These are phyloP conservation scores for Cercospora citrullina DNA, from an alignment of 2,329 filamentous ascomycete species.

Conservation along the genomic window DNA sequence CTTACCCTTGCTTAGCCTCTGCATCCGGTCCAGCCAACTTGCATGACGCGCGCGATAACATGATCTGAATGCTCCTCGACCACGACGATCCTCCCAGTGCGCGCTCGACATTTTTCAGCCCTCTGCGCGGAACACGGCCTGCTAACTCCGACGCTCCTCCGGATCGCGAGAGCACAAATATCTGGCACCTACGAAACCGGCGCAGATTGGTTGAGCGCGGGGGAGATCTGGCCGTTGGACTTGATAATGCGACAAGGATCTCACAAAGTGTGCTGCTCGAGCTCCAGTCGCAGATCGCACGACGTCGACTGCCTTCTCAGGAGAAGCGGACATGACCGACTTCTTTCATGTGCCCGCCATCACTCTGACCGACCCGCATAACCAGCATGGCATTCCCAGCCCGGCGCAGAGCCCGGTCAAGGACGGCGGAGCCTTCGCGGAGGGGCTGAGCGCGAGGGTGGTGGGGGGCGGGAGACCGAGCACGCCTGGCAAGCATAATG, in stretches of 20 bases:
- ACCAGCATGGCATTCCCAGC: constrained; percentile 36
- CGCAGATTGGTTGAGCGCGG: constrained; percentile 11
- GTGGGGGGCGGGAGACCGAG: constrained; percentile 16
- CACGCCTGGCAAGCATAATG: constrained; percentile 16
- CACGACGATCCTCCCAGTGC: neutral
- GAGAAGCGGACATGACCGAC: constrained; percentile 11
- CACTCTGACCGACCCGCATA: constrained; percentile 47
- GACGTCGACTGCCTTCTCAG: neutral
- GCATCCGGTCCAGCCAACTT: neutral
- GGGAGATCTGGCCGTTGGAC: neutral
- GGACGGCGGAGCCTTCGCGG: constrained; percentile 13
- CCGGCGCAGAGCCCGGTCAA: constrained; percentile 30
- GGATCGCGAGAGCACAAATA: neutral
- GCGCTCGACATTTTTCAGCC: neutral
- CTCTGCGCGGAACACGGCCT: neutral
- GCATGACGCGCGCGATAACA: constrained; percentile 2
- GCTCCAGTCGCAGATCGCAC: neutral
- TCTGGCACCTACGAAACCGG: constrained; percentile 7
- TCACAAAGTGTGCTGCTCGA: constrained; percentile 5
- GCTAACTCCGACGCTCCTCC: constrained; percentile 1
- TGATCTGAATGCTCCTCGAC: neutral
- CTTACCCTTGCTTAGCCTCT: neutral
- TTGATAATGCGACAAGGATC: constrained; percentile 14
- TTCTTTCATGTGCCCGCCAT: constrained; percentile 35
- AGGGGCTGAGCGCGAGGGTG: constrained; percentile 15